Base-by-base conservation (phyloP, 306 rosid species). In the Luffa acutangula region DNA sequence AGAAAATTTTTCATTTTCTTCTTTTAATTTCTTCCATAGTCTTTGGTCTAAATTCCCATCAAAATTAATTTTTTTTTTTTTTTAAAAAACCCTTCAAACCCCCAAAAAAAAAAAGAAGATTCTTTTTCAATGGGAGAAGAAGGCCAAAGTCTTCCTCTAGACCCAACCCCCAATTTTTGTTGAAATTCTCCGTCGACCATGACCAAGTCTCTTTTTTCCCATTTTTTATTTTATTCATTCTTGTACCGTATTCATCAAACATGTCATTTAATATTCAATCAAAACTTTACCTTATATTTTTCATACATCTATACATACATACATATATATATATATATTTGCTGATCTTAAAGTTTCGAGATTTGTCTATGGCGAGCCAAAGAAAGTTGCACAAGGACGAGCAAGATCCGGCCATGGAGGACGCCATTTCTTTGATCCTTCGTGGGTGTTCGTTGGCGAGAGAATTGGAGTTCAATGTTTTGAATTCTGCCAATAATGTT, bases 161-260 rank as follows among this genome's bases (percentile, higher is more conserved):
- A 76, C 69, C 66, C 51, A 76, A 57, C 72, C 84, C 45, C 17
- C 33, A n/a, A 49, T 14, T 14, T 49, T 17, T 34, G 63, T 69
- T 18, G 52, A 42, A 75, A 43, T 77, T 45, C 58, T 58, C 46
- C 58, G 39, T 59, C 45, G 93, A 89, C 94, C 89, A 78, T 78
- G 93, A 87, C 94, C 10, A 43, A 83, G 94, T 92, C 98, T 21
- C 42, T 46, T 75, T 48, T 7, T 79, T 78, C 41, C 45, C 81
- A 15, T 56, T 42, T 37, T 63, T 63, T 63, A 14, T 17, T 15
- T 66, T 2, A 6, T 14, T 34, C 43, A 5, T 66, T 7, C 13
- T 18, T 60, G 49, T 81, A 79, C 88, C 90, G 89, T 83, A 86
- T 81, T 83, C 25, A 85, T 85, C 25, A 41, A 77, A 81, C 75